Base-by-base conservation (phyloP, 345 rosid genomes). In the Lepidium sativum region DNA sequence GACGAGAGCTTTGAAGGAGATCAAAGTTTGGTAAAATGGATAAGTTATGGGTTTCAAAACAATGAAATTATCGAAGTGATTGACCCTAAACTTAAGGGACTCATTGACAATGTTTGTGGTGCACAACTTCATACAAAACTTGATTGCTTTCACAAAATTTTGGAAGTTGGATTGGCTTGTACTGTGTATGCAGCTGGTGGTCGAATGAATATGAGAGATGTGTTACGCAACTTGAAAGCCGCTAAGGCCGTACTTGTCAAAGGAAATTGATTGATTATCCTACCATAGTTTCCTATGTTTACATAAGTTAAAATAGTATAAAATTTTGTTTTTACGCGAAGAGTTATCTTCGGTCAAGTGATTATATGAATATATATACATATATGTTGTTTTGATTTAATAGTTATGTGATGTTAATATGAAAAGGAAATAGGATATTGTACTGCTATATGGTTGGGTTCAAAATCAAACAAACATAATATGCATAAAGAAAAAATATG, bases 161-260 rank as follows among this genome's bases (percentile, higher is more conserved):
- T 79, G 13, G 85, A 74, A 14, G 72, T 75, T 42, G 85, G 85
- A 13, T 72, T 83, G 31, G 55, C 76, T 44, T 81, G 85, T 54
- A 65, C 75, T 5, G 35, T 43, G 0, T 53, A 57, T 31, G 71
- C 80, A 62, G 79, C 85, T 39, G 73, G 60, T 45, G 70, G 47
- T 2, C 60, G 88, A 29, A 63, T 75, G 23, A 66, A 63, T 68
- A 71, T 79, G 54, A 75, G 83, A 47, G 78, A 73, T 29, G 80
- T 80, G 56, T 64, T 77, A 60, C 56, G 42, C 32, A 70, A 52
- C n/a, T 73, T 83, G 18, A 65, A 65, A 75, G 41, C 16, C 33
- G 57, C 72, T 23, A 68, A 58, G 34, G 16, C 3, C 15, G 25
- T 4, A 29, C 64, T 56, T 56, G 29, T 35, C 40, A 67, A 56